Evolutionary conservation across 805 yeast genomes (phyloP).

Genomic region (Peterozyma xylosa): DNA sequence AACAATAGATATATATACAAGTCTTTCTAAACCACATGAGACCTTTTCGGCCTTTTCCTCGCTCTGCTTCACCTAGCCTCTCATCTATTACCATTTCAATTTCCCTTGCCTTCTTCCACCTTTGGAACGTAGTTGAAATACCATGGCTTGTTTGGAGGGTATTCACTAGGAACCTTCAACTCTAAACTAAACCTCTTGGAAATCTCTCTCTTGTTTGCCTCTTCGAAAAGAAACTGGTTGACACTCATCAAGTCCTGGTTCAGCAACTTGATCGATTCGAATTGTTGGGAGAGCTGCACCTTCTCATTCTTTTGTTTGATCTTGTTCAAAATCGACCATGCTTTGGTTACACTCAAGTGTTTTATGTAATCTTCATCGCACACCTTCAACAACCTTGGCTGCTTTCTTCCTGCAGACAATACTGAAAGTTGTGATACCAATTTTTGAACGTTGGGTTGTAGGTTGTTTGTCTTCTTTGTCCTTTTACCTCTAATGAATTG

Average conservation of each 20-base stretch:
- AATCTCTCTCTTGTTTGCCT: conserved; percentile 51
- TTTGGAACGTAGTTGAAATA: conserved; percentile 21
- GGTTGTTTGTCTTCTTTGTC: conserved; percentile 30
- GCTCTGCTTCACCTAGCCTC: too few species aligned
- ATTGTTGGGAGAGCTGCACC: conserved; percentile 38
- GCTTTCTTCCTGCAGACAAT: conserved; percentile 78
- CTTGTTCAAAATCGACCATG: conserved; percentile 66
- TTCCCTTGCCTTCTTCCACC: too few species aligned
- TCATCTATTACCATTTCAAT: too few species aligned
- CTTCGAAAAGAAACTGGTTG: conserved; percentile 47
- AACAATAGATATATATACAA: too few species aligned
- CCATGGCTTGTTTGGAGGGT: conserved; percentile 82
- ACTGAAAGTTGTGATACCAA: conserved; percentile 60
- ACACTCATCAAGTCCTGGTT: conserved; percentile 56
- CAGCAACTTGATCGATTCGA: conserved; percentile 63
- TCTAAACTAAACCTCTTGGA: conserved; percentile 73
- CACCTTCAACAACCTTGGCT: conserved; percentile 72
- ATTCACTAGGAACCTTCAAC: conserved; percentile 81
- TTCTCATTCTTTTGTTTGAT: conserved; percentile 34
- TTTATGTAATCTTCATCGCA: conserved; percentile 77
- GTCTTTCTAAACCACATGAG: too few species aligned
- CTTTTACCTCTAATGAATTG: conserved; percentile 40
- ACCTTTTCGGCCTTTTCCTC: too few species aligned
- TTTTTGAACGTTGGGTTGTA: conserved; percentile 25
- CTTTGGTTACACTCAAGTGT: conserved; percentile 73